Evolutionary conservation across 2,329 filamentous ascomycete species (phyloP), one percentile per base, ranked within the genome.

Genomic region (Metarhizium robertsii): DNA sequence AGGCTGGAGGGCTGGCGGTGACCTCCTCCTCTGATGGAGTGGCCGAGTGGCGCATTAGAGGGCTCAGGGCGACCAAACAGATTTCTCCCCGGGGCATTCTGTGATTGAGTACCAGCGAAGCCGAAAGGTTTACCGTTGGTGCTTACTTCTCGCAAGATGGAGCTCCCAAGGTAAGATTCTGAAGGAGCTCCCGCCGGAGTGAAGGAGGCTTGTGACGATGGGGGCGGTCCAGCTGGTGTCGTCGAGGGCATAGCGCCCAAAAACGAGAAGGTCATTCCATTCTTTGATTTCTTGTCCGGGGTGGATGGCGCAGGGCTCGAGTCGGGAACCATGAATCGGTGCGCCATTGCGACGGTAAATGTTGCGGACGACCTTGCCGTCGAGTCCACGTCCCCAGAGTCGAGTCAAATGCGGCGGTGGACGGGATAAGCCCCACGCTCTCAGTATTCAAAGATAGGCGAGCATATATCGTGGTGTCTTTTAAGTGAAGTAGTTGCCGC

Each of bases 101-200:
- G 58, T 55, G 59, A 57, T 66, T 52, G 68, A 34, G 50, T 53
- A 56, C 62, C 63, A n/a, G 71, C 71, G 54, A 76, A 76, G 57
- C 64, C 71, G 18, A 68, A 66, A 0, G 74, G 62, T 50, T 74
- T 76, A 16, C 68, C 67, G 18, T 68, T 67, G 38, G 67, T 67
- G 42, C 68, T 67, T 62, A 70, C 69, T 47, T 69, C 73, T 50
- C 72, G 73, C 69, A 78, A 70, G 53, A 81, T 73, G 42, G 79
- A 81, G 67, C 79, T 81, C 55, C 79, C 76, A 42, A 83, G 67
- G 61, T 74, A 81, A 13, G 77, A 78, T 34, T 74, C 77, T 25
- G 80, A 79, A 0, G 80, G 80, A 16, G 79, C 79, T 55, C 81
- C 81, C 16, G 74, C 72, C 1, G 80, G 79, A 1, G 79, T 81